Base-by-base conservation (phyloP, 2,329 filamentous ascomycete species). In the Incumbomyces lentus region DNA sequence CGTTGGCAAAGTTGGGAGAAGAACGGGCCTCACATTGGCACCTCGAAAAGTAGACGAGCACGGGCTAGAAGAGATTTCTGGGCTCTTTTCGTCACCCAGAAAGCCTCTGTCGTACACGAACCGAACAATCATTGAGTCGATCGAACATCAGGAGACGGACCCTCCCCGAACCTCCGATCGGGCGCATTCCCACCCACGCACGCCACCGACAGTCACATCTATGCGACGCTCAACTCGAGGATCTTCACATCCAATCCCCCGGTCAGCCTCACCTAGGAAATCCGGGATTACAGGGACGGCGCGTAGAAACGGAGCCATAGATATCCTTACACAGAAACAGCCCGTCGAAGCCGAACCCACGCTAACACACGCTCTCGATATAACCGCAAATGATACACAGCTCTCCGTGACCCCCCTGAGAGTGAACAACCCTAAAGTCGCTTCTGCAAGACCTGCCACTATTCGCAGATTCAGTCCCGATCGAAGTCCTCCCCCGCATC, bases 41-140 rank as follows among this genome's bases (percentile, higher is more conserved):
- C 86, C 95, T 46, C 86, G 86, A 44, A 72, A 81, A 50, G 84
- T 87, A 67, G 90, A 96, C 67, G 88, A 93, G 63, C 74, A 95
- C 73, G 92, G 90, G 64, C 81, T 98, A 71, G 87, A 95, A 62
- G 83, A 86, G 31, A 76, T 95, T 49, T 85, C 90, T 31, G 79
- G 79, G 55, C 79, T 96, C 54, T 95, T 95, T 65, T 95, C 89
- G 7, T 95, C 89, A 16, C 88, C 89, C 12, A 76, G 79, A 54
- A 84, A 81, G 58, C 68, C 64, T 45, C 74, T 72, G n/a, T 68
- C 72, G 1, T 51, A 58, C 17, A 33, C 22, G 19, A 33, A 40
- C 8, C 32, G n/a, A 33, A 44, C 46, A 5, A 30, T 52, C 7
- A 39, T 53, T 48, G 45, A 55, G 18, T 49, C 32, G 47, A 60